A percentile compares a stretch with the other conserved stretches of the same genome.
Evolutionary conservation across 805 yeast species (phyloP).

Genomic region (Wickerhamomyces chambardii): DNA sequence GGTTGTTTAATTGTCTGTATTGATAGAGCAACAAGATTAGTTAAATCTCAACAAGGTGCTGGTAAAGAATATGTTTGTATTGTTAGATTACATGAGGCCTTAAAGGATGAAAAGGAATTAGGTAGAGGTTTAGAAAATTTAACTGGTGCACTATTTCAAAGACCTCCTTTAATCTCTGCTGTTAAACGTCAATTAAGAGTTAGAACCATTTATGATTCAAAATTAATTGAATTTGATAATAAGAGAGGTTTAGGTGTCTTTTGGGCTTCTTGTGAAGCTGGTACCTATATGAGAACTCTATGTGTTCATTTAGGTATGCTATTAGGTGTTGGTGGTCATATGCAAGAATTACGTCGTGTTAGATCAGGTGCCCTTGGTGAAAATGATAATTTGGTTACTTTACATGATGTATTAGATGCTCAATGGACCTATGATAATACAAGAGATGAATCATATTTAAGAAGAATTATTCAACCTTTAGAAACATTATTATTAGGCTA

Average conservation of each 20-base stretch:
- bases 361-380: slow-evolving; percentile 95
- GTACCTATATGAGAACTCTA: slow-evolving; percentile 98
- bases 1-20: slow-evolving; percentile 98
- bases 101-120: slow-evolving; percentile 84
- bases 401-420: slow-evolving; percentile 97
- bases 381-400: slow-evolving; percentile 84
- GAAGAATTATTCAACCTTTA: slow-evolving; percentile 90
- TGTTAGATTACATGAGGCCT: slow-evolving; percentile 88
- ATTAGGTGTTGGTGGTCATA: slow-evolving; percentile 98
- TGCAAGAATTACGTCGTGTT: slow-evolving; percentile 99
- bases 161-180: slow-evolving; percentile 98
- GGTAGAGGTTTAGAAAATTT: slow-evolving; percentile 84
- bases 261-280: slow-evolving; percentile 99
- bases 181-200: slow-evolving; percentile 99
- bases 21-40: slow-evolving; percentile 96
- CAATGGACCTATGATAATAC: slow-evolving; percentile 97
- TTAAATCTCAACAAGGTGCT: slow-evolving; percentile 98
- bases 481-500: slow-evolving; percentile 91
- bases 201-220: slow-evolving; percentile 94
- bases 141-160: slow-evolving; percentile 98
- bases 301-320: slow-evolving; percentile 99
- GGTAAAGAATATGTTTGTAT: slow-evolving; percentile 99
- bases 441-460: slow-evolving; percentile 90
- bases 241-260: slow-evolving; percentile 95
- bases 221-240: slow-evolving; percentile 91